Evolutionary conservation across 163 green algal species (phyloP).

Genomic region (Volvox carteri): DNA sequence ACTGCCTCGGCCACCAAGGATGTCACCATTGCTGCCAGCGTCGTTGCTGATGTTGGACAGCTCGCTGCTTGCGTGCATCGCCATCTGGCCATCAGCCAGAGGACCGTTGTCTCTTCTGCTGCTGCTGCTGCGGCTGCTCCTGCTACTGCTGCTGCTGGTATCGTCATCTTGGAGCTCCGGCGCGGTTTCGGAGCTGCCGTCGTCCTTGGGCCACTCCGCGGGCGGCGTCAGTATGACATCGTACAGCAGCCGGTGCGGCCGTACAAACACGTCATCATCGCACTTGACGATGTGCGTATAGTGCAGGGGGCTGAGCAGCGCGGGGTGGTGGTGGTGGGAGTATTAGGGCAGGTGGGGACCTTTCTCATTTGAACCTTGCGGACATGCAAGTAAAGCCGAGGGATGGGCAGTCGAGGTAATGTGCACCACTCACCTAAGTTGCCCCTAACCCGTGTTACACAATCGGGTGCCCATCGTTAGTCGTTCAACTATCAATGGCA

Average conservation of each 20-base stretch:
- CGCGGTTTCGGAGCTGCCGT: background rate
- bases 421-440: too few relatives aligned
- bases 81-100: too few relatives aligned
- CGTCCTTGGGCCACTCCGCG: background rate
- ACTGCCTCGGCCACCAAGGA: background rate
- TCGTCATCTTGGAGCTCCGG: background rate
- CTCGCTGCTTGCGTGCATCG: too few relatives aligned
- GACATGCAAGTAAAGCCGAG: too few relatives aligned
- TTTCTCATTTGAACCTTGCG: too few relatives aligned
- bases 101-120: too few relatives aligned
- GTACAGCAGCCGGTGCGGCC: slow-evolving; percentile 43
- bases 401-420: too few relatives aligned
- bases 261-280: slow-evolving; percentile 50
- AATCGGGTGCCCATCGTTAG: too few relatives aligned
- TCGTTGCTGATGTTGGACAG: background rate
- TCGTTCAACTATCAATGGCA: too few relatives aligned
- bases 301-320: slow-evolving; percentile 12
- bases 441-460: too few relatives aligned
- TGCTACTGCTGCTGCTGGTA: background rate
- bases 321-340: too few relatives aligned
- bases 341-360: too few relatives aligned
- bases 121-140: background rate
- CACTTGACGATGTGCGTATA: slow-evolving; percentile 51
- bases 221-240: slow-evolving; percentile 31
- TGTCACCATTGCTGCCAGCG: background rate